Evolutionary conservation across 2,329 filamentous ascomycete species (phyloP).

Genomic region (Diplodia sapinea): DNA sequence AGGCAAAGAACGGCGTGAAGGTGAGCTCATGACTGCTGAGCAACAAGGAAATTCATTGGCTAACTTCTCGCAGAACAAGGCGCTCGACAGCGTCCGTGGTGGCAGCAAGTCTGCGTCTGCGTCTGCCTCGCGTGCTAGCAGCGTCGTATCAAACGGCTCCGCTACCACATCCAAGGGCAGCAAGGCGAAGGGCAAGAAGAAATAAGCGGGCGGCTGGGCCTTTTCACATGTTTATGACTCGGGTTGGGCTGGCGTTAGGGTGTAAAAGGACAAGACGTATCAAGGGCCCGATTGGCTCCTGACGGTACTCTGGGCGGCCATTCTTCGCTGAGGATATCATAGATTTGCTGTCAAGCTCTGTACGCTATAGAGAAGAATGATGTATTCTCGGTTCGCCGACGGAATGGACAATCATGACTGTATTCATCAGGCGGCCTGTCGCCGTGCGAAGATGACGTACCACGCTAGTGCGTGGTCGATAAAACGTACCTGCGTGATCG

Average conservation of each 20-base stretch:
- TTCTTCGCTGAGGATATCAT: conserved; percentile 14
- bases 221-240: background rate
- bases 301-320: conserved; percentile 18
- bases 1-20: conserved; percentile 86
- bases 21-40: conserved; percentile 58
- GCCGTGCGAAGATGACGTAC: conserved; percentile 1
- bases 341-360: conserved; percentile 20
- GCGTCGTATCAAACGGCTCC: conserved; percentile 78
- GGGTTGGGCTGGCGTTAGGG: conserved; percentile 19
- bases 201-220: conserved; percentile 40
- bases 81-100: conserved; percentile 84
- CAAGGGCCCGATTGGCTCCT: background rate
- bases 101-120: conserved; percentile 77
- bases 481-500: background rate
- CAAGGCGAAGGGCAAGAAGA: conserved; percentile 58
- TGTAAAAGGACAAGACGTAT: conserved; percentile 13
- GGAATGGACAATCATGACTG: conserved; percentile 11
- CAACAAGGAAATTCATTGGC: conserved; percentile 23
- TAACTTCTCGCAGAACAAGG: conserved; percentile 76
- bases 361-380: conserved; percentile 25
- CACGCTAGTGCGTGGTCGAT: background rate
- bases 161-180: conserved; percentile 48
- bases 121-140: conserved; percentile 82
- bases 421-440: conserved; percentile 1
- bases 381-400: background rate